Evolutionary conservation across 2,329 filamentous ascomycete genomes (phyloP), one percentile per base, ranked within the genome.

Genomic region (Lachnellula subtilissima): DNA sequence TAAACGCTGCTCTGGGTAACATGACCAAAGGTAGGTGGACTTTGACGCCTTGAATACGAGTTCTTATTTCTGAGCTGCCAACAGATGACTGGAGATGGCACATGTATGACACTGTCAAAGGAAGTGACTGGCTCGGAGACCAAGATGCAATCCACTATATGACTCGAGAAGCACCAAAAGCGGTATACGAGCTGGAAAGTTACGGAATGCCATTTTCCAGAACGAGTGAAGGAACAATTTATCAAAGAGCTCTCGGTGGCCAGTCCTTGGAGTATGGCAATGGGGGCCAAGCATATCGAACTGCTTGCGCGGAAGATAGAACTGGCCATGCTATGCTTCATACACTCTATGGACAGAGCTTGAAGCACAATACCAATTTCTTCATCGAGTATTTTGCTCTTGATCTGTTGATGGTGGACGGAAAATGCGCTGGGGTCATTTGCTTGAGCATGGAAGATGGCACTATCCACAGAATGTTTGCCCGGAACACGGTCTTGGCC

Each of bases 121-220:
- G 80, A 14, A 77, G 74, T 8, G 80, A 83, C 67, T 83, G 80
- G 80, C 74, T 82, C 4, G 80, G 80, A 48, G 80, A 83, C 64
- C 80, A 83, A 69, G 78, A 82, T 63, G 79, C 80, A 25, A 82
- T 83, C 55, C 79, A 82, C 65, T 82, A 82, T 68, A 82, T 83
- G 80, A 81, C 78, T 7, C 72, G 77, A 54, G 78, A 80, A 70
- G 79, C 80, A 7, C 74, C 78, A 7, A 73, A 75, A 51, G 77
- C 78, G 11, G 76, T 83, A 37, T 77, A 79, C 61, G 80, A 83
- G 65, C 71, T 81, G 28, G 79, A 81, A 62, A 76, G 78, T 56
- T 81, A 80, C 59, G 78, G 78, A 40, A 78, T 79, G 72, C 76
- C 79, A 0, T 81, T 81, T 58, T 78, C 75, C n/a, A 65, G 76